Evolutionary conservation across 805 yeast species (phyloP), one percentile per base, ranked within the genome.

Genomic region (Saturnispora sanitii): DNA sequence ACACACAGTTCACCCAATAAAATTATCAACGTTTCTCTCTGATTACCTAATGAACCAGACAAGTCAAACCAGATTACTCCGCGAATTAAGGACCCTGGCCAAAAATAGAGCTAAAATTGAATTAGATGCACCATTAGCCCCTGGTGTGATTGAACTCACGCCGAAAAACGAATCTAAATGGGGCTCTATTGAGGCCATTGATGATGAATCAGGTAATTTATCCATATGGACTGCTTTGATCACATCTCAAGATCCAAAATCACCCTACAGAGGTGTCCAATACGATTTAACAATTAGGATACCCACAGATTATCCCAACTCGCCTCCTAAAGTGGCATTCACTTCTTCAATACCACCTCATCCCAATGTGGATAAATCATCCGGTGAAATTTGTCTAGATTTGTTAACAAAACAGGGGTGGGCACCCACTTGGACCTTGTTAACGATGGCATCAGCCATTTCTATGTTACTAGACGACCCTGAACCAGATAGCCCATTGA

Each of bases 371-470:
- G 63, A 67, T 44, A 67, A 66, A 45, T 40, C 66, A 33, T 68
- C 77, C 1, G 90, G 90, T 1, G 84, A 78, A 46, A 78, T 82
- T 6, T 82, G 90, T 56, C 59, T 82, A 4, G 84, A 80, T 53
- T 75, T 81, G 8, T 58, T 82, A 37, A 73, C 75, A 41, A 35
- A 44, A 19, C 54, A 47, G 33, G 65, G 65, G 44, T 82, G 88
- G 88, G 70, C 83, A 0, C 88, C 90, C 0, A 84, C 83, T 1
- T 81, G 86, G 83, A 72, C 77, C 40, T 52, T 82, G 34, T 58
- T 69, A 35, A 64, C 75, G 42, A 62, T 75, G 5, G 61, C 79
- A 35, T 66, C 71, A 15, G 85, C 85, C 1, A 68, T 81, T 2
- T 52, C 77, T 25, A 60, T 73, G 54, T 63, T 82, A 13, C 51